Evolutionary conservation across 139 green algal species (phyloP).

Genomic region (Chlamydomonas sp.): DNA sequence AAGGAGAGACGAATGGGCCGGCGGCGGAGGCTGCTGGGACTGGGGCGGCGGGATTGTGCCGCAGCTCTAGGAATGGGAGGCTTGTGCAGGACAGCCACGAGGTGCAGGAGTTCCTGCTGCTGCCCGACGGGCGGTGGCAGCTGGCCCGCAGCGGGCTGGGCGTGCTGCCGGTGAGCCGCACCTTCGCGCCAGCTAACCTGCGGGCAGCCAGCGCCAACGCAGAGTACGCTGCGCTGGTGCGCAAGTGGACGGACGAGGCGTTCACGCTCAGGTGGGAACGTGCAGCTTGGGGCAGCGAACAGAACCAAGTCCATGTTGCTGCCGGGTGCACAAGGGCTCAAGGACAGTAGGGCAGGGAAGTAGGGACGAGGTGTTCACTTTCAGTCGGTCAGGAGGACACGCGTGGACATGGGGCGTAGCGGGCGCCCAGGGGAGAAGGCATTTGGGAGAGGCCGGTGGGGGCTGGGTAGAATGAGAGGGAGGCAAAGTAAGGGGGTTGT

Average conservation of each 20-base stretch:
- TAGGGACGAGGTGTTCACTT: too few relatives aligned
- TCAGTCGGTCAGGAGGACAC: too few relatives aligned
- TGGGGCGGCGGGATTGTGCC: not conserved
- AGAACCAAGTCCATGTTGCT: not conserved
- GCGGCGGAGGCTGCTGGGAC: not conserved
- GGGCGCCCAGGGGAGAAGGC: too few relatives aligned
- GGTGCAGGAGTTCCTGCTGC: constrained; percentile 33
- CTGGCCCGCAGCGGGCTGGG: constrained; percentile 1
- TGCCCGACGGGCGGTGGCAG: constrained; percentile 1
- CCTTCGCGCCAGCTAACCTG: constrained; percentile 85
- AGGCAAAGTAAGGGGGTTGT: too few relatives aligned
- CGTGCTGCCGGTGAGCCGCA: constrained; percentile 10
- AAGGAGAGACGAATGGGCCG: not conserved
- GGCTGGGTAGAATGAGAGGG: too few relatives aligned
- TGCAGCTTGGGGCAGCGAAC: not conserved
- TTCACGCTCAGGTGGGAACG: constrained; percentile 39
- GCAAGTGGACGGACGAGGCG: constrained; percentile 16
- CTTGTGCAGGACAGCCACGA: not conserved
- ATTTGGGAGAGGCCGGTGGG: too few relatives aligned
- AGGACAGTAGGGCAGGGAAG: too few relatives aligned
- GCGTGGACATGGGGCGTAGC: too few relatives aligned
- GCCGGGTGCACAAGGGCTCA: too few relatives aligned
- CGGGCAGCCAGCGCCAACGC: constrained; percentile 63
- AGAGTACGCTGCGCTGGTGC: constrained; percentile 56
- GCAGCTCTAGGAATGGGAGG: not conserved